These are phyloP conservation scores for Wolfiporia cocos DNA, from an alignment of 1,284 basidiomycete species.

Conservation along the genomic window DNA sequence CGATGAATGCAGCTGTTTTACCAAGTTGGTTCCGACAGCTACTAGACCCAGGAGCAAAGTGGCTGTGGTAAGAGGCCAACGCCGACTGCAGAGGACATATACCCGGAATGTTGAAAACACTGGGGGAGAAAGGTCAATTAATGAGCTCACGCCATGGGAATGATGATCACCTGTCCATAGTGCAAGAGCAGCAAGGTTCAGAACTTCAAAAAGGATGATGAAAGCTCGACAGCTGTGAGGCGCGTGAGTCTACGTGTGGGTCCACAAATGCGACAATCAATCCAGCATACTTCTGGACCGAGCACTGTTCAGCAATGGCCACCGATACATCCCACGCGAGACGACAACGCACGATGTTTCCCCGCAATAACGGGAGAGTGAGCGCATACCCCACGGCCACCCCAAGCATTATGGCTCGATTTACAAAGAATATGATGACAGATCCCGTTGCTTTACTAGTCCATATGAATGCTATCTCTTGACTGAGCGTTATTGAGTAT, in stretches of 20 bases:
- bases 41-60: background rate
- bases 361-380: background rate
- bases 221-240: background rate
- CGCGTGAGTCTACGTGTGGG: background rate
- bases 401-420: background rate
- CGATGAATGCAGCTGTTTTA: too few relatives aligned
- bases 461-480: conserved; percentile 1
- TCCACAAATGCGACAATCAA: too few relatives aligned
- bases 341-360: background rate
- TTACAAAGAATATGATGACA: background rate
- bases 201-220: background rate
- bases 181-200: background rate
- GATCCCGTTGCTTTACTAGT: background rate
- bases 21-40: background rate
- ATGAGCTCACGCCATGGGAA: background rate
- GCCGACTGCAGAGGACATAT: background rate
- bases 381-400: background rate
- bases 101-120: background rate
- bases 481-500: background rate
- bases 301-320: background rate
- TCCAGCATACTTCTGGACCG: background rate
- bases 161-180: background rate
- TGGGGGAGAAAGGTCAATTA: background rate
- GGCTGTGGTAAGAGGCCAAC: background rate
- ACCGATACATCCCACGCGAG: background rate